Evolutionary conservation across 139 green algal genomes (phyloP), one percentile per base, ranked within the genome.

Genomic region (Auxenochlorella pyrenoidosa): DNA sequence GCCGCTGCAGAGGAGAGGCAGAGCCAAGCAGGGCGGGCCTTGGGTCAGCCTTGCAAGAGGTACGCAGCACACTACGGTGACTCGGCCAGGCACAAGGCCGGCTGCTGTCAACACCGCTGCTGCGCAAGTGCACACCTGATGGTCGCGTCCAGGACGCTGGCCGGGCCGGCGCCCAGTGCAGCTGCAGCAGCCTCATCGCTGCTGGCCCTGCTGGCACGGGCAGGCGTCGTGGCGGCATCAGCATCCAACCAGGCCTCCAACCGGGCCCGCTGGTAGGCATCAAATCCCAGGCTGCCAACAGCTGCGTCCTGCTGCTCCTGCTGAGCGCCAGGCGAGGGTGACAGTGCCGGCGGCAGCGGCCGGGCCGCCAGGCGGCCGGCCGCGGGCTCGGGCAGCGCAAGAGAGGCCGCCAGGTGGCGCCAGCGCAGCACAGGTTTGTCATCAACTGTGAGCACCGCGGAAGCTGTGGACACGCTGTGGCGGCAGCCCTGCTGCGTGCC

Each of bases 381-480:
- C 8, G 43, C 43, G 1, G 34, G 26, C 58, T 76, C 26, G 36
- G 68, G 83, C 83, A 87, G 70, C 51, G 19, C 5, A 28, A 88
- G 60, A 0, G 51, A 32, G 18, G 63, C 77, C 21, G 32, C 44
- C 85, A 85, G 60, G n/a, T 79, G 15, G 47, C 34, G 43, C 85
- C 85, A 88, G 16, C 75, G 54, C 85, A 88, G 60, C 60, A 88
- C 85, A 0, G 76, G 73, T 65, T 83, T 85, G 75, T 70, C 85
- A 3, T 44, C 43, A 19, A 83, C 51, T 5, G 36, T 54, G 30
- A 83, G 60, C 43, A 66, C 41, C 30, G 75, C 75, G 19, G 6
- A 16, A 8, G 34, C 41, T 6, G 75, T 88, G 21, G 26, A 26
- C 59, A 84, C 18, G 75, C 75, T 66, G 51, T 77, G 75, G 58